Evolutionary conservation across 148 eudicot genomes (phyloP), one percentile per base, ranked within the genome.

Genomic region (Polygonum maritimum): DNA sequence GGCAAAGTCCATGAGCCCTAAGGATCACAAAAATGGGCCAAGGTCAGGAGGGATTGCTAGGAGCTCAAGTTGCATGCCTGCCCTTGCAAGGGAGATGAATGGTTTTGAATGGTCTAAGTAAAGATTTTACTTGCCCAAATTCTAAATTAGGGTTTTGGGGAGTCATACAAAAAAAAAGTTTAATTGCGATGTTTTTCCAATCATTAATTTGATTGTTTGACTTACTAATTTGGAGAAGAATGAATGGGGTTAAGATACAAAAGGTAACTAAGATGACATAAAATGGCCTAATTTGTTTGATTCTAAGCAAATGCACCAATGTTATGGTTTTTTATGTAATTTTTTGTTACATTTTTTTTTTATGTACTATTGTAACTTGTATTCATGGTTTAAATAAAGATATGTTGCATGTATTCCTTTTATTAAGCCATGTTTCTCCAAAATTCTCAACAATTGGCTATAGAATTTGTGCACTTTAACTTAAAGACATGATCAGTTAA

Each of bases 1-100:
- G 39, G 90, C 88, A 4, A 85, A 88, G 62, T 92, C 97, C 6
- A 22, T 82, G 62, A 85, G 89, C 48, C 86, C 91, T 18, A 82
- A 91, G 78, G 92, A 92, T 22, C 76, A 78, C 6, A 77, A 76
- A 13, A 67, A 67, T 6, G 71, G 69, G 5, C 5, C 69, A 63
- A 63, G 39, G 39, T 9, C 69, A 0, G 86, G 88, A 49, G 88
- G 86, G 22, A 85, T 92, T 39, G 60, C 91, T 11, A 86, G 97
- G 80, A 92, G 97, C 82, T 88, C 97, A 0, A 92, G 97, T 67
- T 92, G 97, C 62, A 92, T 88, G 73, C 90, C 97, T 26, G 90
- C 88, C 19, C 85, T 90, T 73, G 83, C 86, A 12, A 84, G 84
- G 70, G 89, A 83, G 69, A 80, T 88, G 71, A 36, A 67, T 35